Percentiles rank a stretch among this genome's conserved stretches.
phyloP scores from a whole-genome alignment of 345 rosid genomes.

The Gossypium ekmanianum region DNA sequence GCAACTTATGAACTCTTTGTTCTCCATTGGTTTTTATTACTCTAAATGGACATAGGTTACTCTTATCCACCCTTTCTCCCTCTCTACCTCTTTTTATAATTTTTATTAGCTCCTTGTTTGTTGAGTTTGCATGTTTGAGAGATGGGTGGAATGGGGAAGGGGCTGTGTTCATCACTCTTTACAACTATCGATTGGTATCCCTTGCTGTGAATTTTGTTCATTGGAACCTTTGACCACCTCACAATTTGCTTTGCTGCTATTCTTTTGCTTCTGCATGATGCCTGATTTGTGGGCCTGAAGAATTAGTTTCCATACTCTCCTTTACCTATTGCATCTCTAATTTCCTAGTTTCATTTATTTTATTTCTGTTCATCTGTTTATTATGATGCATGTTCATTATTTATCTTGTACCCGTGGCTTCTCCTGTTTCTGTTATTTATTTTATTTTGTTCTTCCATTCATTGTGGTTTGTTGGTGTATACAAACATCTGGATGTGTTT shows the following conservation, averaged over 20 bases:
- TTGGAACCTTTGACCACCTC: background rate
- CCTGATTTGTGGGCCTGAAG: background rate
- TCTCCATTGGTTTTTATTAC: background rate
- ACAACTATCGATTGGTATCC: background rate
- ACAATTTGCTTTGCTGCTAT: background rate
- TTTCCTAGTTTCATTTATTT: background rate
- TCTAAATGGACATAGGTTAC: background rate
- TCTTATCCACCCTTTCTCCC: background rate
- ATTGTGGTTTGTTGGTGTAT: background rate
- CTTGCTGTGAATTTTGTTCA: background rate
- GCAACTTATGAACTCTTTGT: background rate
- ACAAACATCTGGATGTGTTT: background rate
- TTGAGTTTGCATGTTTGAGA: background rate
- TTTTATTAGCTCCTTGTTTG: background rate
- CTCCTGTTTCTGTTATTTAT: background rate
- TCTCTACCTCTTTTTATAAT: background rate
- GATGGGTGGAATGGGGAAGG: background rate
- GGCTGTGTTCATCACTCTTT: background rate
- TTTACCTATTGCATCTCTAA: background rate
- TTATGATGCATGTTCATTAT: background rate
- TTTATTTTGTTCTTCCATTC: background rate
- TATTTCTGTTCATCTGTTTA: background rate
- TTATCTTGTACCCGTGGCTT: background rate
- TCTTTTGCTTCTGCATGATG: conserved; percentile 2
- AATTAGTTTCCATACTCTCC: background rate